A percentile compares a stretch with the other conserved stretches of the same genome.
These are phyloP conservation scores for Cutaneotrichosporon sp. DNA, from an alignment of 1,284 basidiomycete species.

Conservation along the genomic window DNA sequence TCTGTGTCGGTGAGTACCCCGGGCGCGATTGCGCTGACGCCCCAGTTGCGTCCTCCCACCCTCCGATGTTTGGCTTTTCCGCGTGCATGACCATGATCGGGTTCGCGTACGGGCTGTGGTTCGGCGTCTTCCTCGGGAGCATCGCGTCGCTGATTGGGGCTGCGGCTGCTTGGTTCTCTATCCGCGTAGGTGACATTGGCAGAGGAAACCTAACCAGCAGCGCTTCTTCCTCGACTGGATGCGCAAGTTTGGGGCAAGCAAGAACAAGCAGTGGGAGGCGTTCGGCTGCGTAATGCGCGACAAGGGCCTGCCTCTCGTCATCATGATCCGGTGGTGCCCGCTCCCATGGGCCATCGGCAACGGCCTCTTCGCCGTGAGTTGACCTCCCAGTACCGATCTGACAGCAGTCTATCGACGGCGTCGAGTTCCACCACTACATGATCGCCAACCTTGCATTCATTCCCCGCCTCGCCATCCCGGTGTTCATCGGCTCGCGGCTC, in stretches of 20 bases:
- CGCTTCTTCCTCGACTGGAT: conserved; percentile 51
- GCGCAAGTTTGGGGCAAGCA: conserved; percentile 33
- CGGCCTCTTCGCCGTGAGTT: conserved; percentile 52
- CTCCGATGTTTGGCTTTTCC: conserved; percentile 52
- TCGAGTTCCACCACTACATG: conserved; percentile 50
- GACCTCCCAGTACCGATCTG: neutral
- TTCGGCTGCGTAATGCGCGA: conserved; percentile 52
- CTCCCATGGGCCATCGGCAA: conserved; percentile 53
- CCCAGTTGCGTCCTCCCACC: conserved; percentile 49
- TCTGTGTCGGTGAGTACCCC: conserved; percentile 40
- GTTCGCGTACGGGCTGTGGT: conserved; percentile 52
- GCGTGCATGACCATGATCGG: conserved; percentile 51
- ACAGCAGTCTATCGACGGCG: conserved; percentile 48
- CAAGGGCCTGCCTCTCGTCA: conserved; percentile 49
- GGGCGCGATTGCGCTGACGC: neutral
- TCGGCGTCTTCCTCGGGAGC: conserved; percentile 42
- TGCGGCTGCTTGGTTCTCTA: conserved; percentile 45
- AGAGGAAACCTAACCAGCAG: conserved; percentile 22
- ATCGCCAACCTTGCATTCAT: conserved; percentile 44
- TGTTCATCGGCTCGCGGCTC: conserved; percentile 53
- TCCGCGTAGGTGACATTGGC: conserved; percentile 36
- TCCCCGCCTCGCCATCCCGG: conserved; percentile 47
- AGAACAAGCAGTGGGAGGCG: conserved; percentile 52
- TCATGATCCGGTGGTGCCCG: conserved; percentile 54
- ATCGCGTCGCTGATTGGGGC: conserved; percentile 43